Evolutionary conservation across 1,139 yeast genomes (phyloP).

Genomic region (Arxiozyma heterogenica): DNA sequence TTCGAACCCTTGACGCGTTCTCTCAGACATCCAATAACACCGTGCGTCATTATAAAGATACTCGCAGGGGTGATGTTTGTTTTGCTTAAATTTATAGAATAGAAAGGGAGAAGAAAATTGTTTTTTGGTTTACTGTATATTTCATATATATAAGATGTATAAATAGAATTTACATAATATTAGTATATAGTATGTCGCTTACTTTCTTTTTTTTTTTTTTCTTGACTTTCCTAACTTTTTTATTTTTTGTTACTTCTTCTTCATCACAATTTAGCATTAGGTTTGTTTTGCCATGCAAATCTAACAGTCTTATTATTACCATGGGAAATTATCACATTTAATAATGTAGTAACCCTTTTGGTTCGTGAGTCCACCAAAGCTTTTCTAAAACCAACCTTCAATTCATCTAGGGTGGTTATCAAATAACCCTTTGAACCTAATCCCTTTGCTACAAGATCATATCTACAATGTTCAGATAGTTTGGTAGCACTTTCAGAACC

Average conservation of each 20-base stretch:
- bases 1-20: constrained; percentile 6
- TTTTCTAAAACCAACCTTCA: constrained; percentile 32
- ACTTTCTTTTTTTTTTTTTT: no score
- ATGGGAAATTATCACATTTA: constrained; percentile 50
- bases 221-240: no score
- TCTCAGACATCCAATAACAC: neutral
- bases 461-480: constrained; percentile 43
- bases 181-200: no score
- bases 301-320: constrained; percentile 45
- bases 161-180: no score
- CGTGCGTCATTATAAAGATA: neutral
- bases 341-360: constrained; percentile 35
- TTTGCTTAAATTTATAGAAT: neutral
- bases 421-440: constrained; percentile 47
- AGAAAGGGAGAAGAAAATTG: no score
- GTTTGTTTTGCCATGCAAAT: constrained; percentile 49
- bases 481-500: constrained; percentile 40
- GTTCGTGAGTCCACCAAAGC: constrained; percentile 34
- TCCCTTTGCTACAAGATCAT: constrained; percentile 44
- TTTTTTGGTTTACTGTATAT: no score
- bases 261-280: constrained; percentile 6
- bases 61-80: neutral
- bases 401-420: constrained; percentile 36
- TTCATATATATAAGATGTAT: no score
- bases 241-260: no score